Base-by-base conservation (phyloP, 2,329 filamentous ascomycete species). In the Aspergillus viridinutans region DNA sequence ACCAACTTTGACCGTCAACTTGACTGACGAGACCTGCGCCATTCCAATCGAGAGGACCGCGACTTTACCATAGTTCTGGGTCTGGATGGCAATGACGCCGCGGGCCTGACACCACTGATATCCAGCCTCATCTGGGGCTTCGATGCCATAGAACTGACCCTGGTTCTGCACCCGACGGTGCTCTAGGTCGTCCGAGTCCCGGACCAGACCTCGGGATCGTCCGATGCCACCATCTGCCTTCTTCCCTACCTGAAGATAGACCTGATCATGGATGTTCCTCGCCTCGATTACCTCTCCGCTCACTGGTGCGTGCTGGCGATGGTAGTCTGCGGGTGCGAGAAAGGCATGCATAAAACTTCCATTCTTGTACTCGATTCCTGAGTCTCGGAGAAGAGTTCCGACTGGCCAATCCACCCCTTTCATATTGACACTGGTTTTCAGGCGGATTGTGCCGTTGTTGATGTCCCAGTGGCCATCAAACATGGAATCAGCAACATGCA, bases 21-120 rank as follows among this genome's bases (percentile, higher is more conserved):
- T 68, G 1, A 78, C 72, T 1, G 74, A 77, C 1, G 75, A 78
- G 0, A 79, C 72, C 49, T 75, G 71, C 3, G 73, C 75, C 76
- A 79, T 79, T 8, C 76, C 76, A 50, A 79, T 74, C 0, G 76
- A 76, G 40, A 80, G 52, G n/a, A 78, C 67, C 9, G 75, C 77
- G 5, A 78, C 75, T 32, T 71, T 63, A 2, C 75, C 74, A 12
- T 72, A 51, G 12, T 62, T 50, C 0, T 65, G 55, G 4, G 69
- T 76, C 0, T 78, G 69, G 12, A 79, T 72, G n/a, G 79, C 54
- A 1, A 78, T 59, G 23, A 74, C 55, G 1, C 76, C 76, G 2
- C 76, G 64, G 3, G 70, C 71, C 59, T 78, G 76, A 5, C 70
- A 59, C 55, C 74, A 78, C 58, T 78, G 76, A 53, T 77, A 78